These are phyloP conservation scores for Pseudodiploospora longispora DNA, from an alignment of 2,329 filamentous ascomycete genomes.

Conservation along the genomic window DNA sequence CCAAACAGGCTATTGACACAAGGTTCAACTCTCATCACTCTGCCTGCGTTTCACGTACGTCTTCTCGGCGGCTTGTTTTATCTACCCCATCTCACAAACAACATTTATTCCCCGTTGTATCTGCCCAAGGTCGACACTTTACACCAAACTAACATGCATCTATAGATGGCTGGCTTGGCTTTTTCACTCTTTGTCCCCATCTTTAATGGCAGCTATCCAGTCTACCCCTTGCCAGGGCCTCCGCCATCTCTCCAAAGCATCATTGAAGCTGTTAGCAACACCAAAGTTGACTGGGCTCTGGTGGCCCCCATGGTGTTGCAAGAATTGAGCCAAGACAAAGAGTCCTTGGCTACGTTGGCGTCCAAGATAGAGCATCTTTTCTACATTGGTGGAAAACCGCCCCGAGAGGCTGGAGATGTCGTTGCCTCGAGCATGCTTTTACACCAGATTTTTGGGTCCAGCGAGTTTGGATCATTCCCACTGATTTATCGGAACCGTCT, in stretches of 20 bases:
- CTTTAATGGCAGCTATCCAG: not conserved
- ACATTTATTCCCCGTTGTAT: too few species aligned
- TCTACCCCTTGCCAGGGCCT: constrained; percentile 3
- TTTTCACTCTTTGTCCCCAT: constrained; percentile 3
- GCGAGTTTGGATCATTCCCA: constrained; percentile 3
- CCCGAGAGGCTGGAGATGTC: not conserved
- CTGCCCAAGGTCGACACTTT: too few species aligned
- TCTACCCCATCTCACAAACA: not conserved
- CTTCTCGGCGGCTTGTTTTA: not conserved
- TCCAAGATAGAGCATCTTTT: not conserved
- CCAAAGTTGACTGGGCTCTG: constrained; percentile 1
- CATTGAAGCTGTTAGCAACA: constrained; percentile 8
- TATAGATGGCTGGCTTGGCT: constrained; percentile 3
- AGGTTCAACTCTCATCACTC: not conserved
- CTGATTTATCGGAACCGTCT: constrained; percentile 1
- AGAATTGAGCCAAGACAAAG: not conserved
- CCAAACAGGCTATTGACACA: not conserved
- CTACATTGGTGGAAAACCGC: constrained; percentile 1
- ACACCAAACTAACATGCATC: too few species aligned
- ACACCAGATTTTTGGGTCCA: constrained; percentile 2
- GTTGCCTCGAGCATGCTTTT: not conserved
- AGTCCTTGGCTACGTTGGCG: not conserved
- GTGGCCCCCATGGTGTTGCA: constrained; percentile 2
- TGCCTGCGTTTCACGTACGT: constrained; percentile 3
- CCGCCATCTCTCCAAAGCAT: constrained; percentile 2